These are phyloP conservation scores for Hirschfeldia incana DNA, from an alignment of 345 rosid species.

Conservation along the genomic window DNA sequence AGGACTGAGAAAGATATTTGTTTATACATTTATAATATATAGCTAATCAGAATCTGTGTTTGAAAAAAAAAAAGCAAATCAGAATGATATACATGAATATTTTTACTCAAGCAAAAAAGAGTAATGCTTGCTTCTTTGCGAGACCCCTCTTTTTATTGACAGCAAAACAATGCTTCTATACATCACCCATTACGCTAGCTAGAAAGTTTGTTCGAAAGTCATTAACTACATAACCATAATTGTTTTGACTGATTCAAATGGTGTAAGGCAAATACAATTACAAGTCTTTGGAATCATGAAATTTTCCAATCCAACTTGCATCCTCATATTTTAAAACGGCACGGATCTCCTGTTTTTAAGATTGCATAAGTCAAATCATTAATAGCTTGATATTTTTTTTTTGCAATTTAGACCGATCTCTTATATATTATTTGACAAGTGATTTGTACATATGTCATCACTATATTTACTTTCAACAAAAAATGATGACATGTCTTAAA, in stretches of 20 bases:
- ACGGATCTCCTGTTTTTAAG: slow-evolving; percentile 35
- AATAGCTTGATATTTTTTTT: neutral
- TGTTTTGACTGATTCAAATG: slow-evolving; percentile 31
- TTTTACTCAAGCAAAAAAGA: neutral
- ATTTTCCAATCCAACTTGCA: slow-evolving; percentile 31
- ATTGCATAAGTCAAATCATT: slow-evolving; percentile 28
- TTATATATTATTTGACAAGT: too few relatives aligned
- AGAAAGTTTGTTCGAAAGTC: neutral
- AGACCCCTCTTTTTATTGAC: too few relatives aligned
- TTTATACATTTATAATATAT: neutral
- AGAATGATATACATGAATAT: neutral
- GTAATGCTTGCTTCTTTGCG: neutral
- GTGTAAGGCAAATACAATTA: neutral
- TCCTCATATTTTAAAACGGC: slow-evolving; percentile 17
- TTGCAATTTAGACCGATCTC: neutral
- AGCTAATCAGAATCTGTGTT: neutral
- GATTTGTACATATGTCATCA: too few relatives aligned
- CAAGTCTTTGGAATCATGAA: slow-evolving; percentile 7
- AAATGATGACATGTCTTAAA: too few relatives aligned
- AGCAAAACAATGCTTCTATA: neutral
- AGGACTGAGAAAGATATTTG: neutral
- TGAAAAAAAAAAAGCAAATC: neutral
- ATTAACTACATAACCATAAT: slow-evolving; percentile 10
- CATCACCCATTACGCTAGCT: slow-evolving; percentile 3
- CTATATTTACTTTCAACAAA: too few relatives aligned